Percentiles rank a stretch among this genome's conserved stretches.
These are phyloP conservation scores for Mychonastes homosphaera DNA, from an alignment of 139 green algal genomes.

Conservation along the genomic window DNA sequence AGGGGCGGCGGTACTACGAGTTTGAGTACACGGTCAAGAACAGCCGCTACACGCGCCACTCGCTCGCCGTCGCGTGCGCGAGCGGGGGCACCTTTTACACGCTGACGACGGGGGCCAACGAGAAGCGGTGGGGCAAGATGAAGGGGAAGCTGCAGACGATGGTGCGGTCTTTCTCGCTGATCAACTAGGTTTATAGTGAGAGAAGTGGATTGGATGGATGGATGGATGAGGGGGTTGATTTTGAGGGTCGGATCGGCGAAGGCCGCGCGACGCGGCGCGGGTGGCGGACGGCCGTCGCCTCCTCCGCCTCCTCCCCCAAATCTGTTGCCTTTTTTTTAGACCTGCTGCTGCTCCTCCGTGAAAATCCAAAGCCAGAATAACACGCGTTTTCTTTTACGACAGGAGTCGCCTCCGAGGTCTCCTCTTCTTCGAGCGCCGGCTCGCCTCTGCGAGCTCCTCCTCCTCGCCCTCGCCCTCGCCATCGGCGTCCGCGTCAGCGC, in stretches of 20 bases:
- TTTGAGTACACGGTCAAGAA: constrained; percentile 83
- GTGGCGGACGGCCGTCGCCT: background rate
- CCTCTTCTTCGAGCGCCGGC: no score
- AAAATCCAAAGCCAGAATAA: no score
- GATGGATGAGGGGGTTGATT: background rate
- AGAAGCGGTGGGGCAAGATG: constrained; percentile 84
- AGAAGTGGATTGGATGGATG: background rate
- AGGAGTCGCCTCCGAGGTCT: no score
- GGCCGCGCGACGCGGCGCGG: background rate
- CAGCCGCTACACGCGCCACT: constrained; percentile 50
- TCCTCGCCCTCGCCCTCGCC: no score
- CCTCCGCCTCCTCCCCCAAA: background rate
- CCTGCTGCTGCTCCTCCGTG: constrained; percentile 1
- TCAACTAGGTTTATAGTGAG: constrained; percentile 33
- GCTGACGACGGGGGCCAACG: constrained; percentile 78
- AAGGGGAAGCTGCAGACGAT: constrained; percentile 61
- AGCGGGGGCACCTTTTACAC: constrained; percentile 93
- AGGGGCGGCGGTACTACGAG: constrained; percentile 79
- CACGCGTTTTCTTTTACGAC: no score
- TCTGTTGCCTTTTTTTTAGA: background rate
- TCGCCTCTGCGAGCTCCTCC: no score
- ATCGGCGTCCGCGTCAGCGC: no score
- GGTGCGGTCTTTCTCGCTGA: constrained; percentile 47
- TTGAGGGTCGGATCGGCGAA: background rate
- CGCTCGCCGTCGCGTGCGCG: constrained; percentile 55